Evolutionary conservation across 768 basidiomycete species (phyloP).

Genomic region (Panaeolus cyanescens): DNA sequence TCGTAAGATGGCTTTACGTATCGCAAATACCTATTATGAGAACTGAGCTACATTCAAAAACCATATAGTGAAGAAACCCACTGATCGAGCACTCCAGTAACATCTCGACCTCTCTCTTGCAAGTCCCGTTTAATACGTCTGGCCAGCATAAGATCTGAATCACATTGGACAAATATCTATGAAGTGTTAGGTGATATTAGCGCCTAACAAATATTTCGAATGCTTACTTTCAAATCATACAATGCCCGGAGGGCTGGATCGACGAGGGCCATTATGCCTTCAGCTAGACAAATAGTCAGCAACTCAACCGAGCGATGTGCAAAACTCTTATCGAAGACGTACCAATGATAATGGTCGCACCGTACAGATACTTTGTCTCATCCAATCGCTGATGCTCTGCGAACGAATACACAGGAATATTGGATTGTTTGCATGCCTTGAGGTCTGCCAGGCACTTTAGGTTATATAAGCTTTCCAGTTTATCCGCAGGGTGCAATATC

Average conservation of each 20-base stretch:
- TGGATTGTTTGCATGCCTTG: slow-evolving; percentile 79
- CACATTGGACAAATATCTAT: slow-evolving; percentile 88
- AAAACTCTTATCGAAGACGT: slow-evolving; percentile 11
- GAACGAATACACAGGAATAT: slow-evolving; percentile 96
- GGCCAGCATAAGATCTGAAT: slow-evolving; percentile 97
- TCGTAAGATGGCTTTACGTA: slow-evolving; percentile 96
- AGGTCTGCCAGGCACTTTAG: slow-evolving; percentile 81
- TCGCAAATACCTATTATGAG: slow-evolving; percentile 70
- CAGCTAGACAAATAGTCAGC: slow-evolving; percentile 51
- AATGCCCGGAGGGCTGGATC: slow-evolving; percentile 76
- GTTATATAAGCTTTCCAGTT: background rate
- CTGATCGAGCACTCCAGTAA: slow-evolving; percentile 91
- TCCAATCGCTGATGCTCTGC: slow-evolving; percentile 79
- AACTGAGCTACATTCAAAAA: background rate
- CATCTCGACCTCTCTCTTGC: slow-evolving; percentile 81
- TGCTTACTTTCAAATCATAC: slow-evolving; percentile 84
- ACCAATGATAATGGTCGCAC: slow-evolving; percentile 91
- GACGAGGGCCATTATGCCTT: slow-evolving; percentile 90
- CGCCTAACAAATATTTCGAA: background rate
- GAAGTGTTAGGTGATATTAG: background rate
- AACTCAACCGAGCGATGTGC: background rate
- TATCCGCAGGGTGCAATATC: background rate
- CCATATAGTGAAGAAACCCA: slow-evolving; percentile 28
- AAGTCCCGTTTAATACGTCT: slow-evolving; percentile 88
- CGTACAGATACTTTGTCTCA: slow-evolving; percentile 88